Base-by-base conservation (phyloP, 1,284 basidiomycete genomes). In the Prillingera fragicola region DNA sequence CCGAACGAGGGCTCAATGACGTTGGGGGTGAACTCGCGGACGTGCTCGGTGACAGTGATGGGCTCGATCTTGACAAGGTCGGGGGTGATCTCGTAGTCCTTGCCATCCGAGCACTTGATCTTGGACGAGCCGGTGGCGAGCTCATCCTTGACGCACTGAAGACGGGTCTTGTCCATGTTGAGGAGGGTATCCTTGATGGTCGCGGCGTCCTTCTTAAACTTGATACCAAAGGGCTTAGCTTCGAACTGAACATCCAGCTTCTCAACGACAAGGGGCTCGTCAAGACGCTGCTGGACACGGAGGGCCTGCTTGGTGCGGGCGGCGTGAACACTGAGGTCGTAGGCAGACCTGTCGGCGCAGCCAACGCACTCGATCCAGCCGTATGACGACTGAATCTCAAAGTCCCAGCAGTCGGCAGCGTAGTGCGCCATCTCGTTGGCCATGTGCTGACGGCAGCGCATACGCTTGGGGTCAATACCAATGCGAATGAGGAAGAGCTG, bases 281-380 rank as follows among this genome's bases (percentile, higher is more conserved):
- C 84, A 49, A 97, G 75, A 35, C 83, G 81, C 73, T 92, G 80
- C 39, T 90, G 80, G 28, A 92, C 90, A 21, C 88, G 79, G 19
- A 94, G 75, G 23, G 82, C 76, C 55, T 83, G 80, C 60, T 78
- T 77, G 48, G 73, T 76, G 58, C 74, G 72, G 50, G 71, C 71
- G 44, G 73, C 68, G 68, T 80, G 79, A 21, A 80, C 78, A n/a
- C 75, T 78, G 42, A 81, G 63, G 57, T 98, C 95, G 73, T 96
- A 98, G 23, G 95, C 95, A 9, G 89, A 88, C 43, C 95, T 84
- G 73, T 99, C 94, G 35, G 95, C 94, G 72, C 95, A 98, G n/a
- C 94, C 95, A 39, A 97, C 92, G 70, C 94, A 98, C 74, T 98
- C 95, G 50, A 90, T 94, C 95, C 95, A 98, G 40, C 94, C 94